These are phyloP conservation scores for Dittrichia graveolens DNA, from an alignment of 129 eudicot genomes.

Conservation along the genomic window DNA sequence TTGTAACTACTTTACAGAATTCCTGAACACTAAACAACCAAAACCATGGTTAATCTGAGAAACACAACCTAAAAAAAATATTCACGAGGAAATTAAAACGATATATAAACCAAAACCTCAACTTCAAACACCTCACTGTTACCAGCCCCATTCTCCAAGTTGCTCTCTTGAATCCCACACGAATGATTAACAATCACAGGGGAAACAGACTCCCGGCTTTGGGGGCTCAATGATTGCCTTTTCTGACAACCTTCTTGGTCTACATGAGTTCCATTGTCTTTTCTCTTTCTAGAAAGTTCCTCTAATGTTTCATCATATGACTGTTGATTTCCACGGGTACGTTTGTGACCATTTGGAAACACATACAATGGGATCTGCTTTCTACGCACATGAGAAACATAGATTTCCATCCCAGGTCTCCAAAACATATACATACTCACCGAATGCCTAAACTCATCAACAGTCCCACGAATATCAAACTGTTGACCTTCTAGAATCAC, in stretches of 20 bases:
- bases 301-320: constrained; percentile 36
- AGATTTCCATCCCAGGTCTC: constrained; percentile 91
- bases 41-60: background rate
- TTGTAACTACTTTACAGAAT: constrained; percentile 1
- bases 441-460: constrained; percentile 81
- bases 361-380: constrained; percentile 68
- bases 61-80: background rate
- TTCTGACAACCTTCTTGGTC: constrained; percentile 40
- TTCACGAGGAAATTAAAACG: background rate
- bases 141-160: constrained; percentile 30
- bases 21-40: constrained; percentile 1
- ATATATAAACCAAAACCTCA: constrained; percentile 59
- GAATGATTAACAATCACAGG: constrained; percentile 52
- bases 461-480: constrained; percentile 85
- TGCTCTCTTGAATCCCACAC: constrained; percentile 4
- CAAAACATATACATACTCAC: constrained; percentile 67
- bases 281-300: constrained; percentile 48
- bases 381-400: constrained; percentile 79
- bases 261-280: constrained; percentile 36
- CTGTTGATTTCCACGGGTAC: constrained; percentile 44
- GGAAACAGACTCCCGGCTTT: constrained; percentile 46
- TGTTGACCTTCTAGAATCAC: constrained; percentile 84
- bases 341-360: constrained; percentile 58
- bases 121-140: constrained; percentile 37
- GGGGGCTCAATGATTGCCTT: constrained; percentile 46